Conservation (phyloP, 768 basidiomycete species). For the Flagelloscypha sp. region DNA sequence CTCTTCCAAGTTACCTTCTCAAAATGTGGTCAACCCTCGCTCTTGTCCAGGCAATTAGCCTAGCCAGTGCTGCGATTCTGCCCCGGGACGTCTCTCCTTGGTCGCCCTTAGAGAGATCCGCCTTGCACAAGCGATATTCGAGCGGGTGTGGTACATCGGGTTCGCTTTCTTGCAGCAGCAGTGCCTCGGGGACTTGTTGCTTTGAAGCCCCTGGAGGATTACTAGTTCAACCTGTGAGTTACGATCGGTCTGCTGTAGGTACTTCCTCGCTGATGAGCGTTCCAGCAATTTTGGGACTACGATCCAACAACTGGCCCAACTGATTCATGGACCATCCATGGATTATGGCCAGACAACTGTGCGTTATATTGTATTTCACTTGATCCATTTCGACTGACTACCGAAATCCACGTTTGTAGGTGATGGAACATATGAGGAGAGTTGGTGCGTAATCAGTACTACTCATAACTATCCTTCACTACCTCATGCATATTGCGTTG, state of each 20-base stretch:
- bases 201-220: constrained; percentile 55
- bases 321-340: constrained; percentile 70
- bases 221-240: neutral
- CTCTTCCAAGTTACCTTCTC: no score
- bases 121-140: no score
- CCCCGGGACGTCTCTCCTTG: no score
- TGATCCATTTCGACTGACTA: constrained; percentile 29
- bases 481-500: neutral
- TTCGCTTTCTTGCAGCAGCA: constrained; percentile 7
- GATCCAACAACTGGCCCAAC: constrained; percentile 52
- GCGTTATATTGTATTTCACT: constrained; percentile 14
- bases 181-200: constrained; percentile 39
- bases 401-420: no score
- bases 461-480: neutral
- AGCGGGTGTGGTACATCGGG: constrained; percentile 9
- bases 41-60: no score
- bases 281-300: constrained; percentile 65
- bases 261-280: constrained; percentile 1
- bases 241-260: constrained; percentile 1
- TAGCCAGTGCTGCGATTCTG: no score
- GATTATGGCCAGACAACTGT: constrained; percentile 64
- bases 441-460: constrained; percentile 15
- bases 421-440: constrained; percentile 29
- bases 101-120: no score
- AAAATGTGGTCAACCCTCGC: no score